phyloP scores from a whole-genome alignment of 2,329 filamentous ascomycete species.

The Aspergillus sp. region DNA sequence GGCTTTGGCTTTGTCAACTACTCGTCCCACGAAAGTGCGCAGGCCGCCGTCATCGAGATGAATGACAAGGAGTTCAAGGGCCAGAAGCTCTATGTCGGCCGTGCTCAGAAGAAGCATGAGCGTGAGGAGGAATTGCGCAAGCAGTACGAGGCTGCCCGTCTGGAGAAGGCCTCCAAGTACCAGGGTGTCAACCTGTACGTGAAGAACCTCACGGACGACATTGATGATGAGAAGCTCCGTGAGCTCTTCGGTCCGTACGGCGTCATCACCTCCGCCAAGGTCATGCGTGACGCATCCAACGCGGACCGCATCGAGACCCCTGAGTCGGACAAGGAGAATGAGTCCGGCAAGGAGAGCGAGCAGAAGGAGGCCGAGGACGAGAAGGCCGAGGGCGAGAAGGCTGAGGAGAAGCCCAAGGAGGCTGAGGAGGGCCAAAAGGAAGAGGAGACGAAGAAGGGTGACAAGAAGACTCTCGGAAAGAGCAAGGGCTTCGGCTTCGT shows the following conservation, averaged over 20 bases:
- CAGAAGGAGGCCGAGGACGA: conserved; percentile 40
- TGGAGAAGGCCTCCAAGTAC: conserved; percentile 99
- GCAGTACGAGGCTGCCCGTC: conserved; percentile 93
- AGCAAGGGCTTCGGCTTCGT: conserved; percentile 99
- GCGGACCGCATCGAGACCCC: conserved; percentile 33
- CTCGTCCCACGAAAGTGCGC: conserved; percentile 78
- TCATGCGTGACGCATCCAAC: conserved; percentile 76
- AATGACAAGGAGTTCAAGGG: conserved; percentile 87
- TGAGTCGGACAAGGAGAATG: conserved; percentile 40
- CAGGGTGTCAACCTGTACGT: conserved; percentile 99
- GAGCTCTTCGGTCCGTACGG: conserved; percentile 86
- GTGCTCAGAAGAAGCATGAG: conserved; percentile 99
- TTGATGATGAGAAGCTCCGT: conserved; percentile 96
- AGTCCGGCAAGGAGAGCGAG: conserved; percentile 33
- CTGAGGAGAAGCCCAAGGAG: conserved; percentile 33
- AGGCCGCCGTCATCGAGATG: conserved; percentile 79
- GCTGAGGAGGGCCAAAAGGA: conserved; percentile 45
- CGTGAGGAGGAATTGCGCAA: conserved; percentile 98
- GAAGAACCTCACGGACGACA: conserved; percentile 95
- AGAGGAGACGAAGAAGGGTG: conserved; percentile 47
- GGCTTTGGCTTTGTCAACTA: conserved; percentile 97
- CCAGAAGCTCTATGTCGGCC: conserved; percentile 94
- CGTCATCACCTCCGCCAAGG: conserved; percentile 96
- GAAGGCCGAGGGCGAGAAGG: conserved; percentile 37
- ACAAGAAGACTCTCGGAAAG: conserved; percentile 72